A percentile compares a stretch with the other conserved stretches of the same genome.
Evolutionary conservation across 2,329 filamentous ascomycete species (phyloP).

Genomic region (Monosporascus ibericus): DNA sequence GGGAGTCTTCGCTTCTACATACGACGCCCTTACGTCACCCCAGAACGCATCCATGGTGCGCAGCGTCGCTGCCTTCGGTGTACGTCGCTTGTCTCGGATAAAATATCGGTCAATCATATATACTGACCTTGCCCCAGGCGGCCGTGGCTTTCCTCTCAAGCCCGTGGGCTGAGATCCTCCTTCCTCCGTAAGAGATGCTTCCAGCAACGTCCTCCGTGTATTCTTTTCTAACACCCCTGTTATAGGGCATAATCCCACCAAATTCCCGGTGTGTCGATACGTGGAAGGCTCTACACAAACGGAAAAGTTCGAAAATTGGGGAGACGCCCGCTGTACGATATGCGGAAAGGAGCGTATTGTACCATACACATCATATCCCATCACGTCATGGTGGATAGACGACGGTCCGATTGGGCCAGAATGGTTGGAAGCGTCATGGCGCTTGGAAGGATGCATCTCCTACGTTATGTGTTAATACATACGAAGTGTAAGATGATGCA

Average conservation of each 20-base stretch:
- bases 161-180: conserved; percentile 60
- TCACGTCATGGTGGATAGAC: neutral
- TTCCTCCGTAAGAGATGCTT: conserved; percentile 50
- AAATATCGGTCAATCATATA: no score
- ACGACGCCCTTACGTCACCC: conserved; percentile 56
- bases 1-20: conserved; percentile 52
- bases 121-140: conserved; percentile 35
- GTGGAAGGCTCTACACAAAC: neutral
- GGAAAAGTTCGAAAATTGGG: no score
- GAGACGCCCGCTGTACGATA: neutral
- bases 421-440: neutral
- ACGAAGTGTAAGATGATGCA: no score
- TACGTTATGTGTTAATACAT: no score
- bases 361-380: neutral
- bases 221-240: neutral
- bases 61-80: conserved; percentile 62
- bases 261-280: no score
- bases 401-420: neutral
- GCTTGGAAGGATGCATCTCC: neutral
- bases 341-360: neutral
- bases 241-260: neutral
- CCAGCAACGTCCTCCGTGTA: neutral
- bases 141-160: conserved; percentile 63
- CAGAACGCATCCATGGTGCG: conserved; percentile 66
- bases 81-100: conserved; percentile 34